Evolutionary conservation across 441 rosid genomes (phyloP).

Genomic region (Gossypium gossypioides): DNA sequence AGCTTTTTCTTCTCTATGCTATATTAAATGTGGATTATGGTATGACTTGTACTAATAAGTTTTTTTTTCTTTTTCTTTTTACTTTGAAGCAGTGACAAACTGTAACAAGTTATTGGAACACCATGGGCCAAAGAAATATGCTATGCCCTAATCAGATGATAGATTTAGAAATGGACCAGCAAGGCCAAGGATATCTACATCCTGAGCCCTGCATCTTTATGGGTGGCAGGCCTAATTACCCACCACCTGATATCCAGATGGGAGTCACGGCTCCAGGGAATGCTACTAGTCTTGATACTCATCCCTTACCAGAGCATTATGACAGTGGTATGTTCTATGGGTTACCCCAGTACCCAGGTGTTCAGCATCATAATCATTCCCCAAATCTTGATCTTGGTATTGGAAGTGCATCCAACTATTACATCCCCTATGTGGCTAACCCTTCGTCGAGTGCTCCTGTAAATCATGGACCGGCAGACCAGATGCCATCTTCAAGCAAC

Average conservation of each 20-base stretch:
- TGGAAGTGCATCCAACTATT: slow-evolving; percentile 37
- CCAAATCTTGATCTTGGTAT: slow-evolving; percentile 41
- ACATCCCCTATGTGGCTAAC: slow-evolving; percentile 30
- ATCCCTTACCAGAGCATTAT: slow-evolving; percentile 36
- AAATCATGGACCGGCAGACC: slow-evolving; percentile 43
- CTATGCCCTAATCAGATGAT: slow-evolving; percentile 32
- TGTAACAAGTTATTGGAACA: slow-evolving; percentile 18
- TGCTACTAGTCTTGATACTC: slow-evolving; percentile 31
- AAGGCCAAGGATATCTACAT: slow-evolving; percentile 30
- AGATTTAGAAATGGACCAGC: slow-evolving; percentile 51
- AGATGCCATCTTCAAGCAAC: slow-evolving; percentile 37
- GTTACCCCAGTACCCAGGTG: slow-evolving; percentile 39
- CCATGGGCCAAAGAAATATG: slow-evolving; percentile 54
- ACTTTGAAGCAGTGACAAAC: slow-evolving; percentile 25
- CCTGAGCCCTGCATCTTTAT: slow-evolving; percentile 43
- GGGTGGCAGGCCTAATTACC: slow-evolving; percentile 35
- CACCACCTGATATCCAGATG: slow-evolving; percentile 41
- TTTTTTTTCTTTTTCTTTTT: slow-evolving; percentile 10
- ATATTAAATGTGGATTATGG: neutral
- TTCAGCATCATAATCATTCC: slow-evolving; percentile 37
- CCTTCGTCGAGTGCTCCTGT: slow-evolving; percentile 30
- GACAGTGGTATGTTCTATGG: slow-evolving; percentile 42
- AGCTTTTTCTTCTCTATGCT: too few relatives aligned
- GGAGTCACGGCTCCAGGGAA: slow-evolving; percentile 31
- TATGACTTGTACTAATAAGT: neutral